Evolutionary conservation across 306 rosid species (phyloP).

Genomic region (Rubus parviflorus): DNA sequence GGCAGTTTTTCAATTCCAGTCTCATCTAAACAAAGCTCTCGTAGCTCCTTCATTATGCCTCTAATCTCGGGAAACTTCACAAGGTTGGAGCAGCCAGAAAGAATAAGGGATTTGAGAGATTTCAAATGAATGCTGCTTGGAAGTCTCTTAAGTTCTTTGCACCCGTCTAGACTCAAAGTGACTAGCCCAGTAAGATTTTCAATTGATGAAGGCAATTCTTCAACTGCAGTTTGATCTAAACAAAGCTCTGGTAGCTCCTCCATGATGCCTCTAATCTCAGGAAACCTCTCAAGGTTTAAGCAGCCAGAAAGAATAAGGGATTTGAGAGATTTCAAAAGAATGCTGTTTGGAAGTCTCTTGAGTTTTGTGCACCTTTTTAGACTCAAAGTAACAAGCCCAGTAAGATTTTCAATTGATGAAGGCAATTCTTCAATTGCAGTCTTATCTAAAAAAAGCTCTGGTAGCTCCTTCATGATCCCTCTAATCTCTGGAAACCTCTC

Average conservation of each 20-base stretch:
- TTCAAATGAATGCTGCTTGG: neutral
- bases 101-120: neutral
- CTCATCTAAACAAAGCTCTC: neutral
- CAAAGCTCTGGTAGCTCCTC: neutral
- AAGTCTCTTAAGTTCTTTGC: neutral
- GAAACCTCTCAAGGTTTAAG: neutral
- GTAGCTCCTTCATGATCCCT: neutral
- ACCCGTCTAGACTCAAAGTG: neutral
- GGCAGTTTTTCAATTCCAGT: neutral
- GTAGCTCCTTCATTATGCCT: neutral
- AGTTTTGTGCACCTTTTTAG: no score
- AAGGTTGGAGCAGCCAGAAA: neutral
- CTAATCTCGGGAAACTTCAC: neutral
- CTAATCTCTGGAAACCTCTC: neutral
- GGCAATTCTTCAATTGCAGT: neutral
- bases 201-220: neutral
- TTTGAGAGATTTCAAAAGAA: neutral
- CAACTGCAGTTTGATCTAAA: neutral
- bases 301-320: neutral
- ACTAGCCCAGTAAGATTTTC: neutral
- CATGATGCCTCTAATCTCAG: slow-evolving; percentile 10
- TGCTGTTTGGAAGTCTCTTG: neutral
- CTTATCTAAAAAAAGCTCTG: neutral
- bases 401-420: no score
- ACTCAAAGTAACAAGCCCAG: no score